Base-by-base conservation (phyloP, 805 yeast genomes). In the Wickerhamiella slavikovae region DNA sequence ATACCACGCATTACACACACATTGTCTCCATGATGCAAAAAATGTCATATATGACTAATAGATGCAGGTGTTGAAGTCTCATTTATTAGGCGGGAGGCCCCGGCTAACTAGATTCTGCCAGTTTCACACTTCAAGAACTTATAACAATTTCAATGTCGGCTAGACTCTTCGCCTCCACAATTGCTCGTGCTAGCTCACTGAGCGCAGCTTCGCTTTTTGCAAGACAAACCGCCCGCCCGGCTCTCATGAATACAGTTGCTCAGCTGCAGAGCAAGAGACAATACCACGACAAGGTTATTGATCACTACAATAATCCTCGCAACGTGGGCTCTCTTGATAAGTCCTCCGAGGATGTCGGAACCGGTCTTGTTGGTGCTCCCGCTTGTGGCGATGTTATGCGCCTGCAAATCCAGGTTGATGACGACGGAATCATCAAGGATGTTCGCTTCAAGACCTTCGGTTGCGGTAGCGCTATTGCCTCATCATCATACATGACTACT, bases 381-480 rank as follows among this genome's bases (percentile, higher is more conserved):
- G 98, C 98, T 0, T 89, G 98, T 58, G 98, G 98, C 32, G 98
- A 89, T 59, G 98, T 89, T 26, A 89, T 89, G 94, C 75, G 92
- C 57, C 64, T 89, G 39, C 96, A 89, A 54, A 89, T 89, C 47
- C 70, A 83, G 51, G 98, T 89, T 7, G 95, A 83, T 45, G 71
- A 65, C 33, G 70, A 92, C 15, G 98, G 98, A 1, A 63, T 78
- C 31, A 89, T 89, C 42, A 71, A 78, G 52, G 93, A 89, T 51
- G 98, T 85, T 38, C 85, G 82, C 54, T 89, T 89, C 58, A 89
- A 89, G 66, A 89, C 98, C 3, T 89, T 89, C 58, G 98, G 98
- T n/a, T 89, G 98, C 52, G 98, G 98, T 26, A 71, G 89, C 2
- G 98, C 98, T 30, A 89, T 89, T 51, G 98, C 98, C 2, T 77